Conservation (phyloP, 257 asterid genomes). For the Nicotiana knightiana region DNA sequence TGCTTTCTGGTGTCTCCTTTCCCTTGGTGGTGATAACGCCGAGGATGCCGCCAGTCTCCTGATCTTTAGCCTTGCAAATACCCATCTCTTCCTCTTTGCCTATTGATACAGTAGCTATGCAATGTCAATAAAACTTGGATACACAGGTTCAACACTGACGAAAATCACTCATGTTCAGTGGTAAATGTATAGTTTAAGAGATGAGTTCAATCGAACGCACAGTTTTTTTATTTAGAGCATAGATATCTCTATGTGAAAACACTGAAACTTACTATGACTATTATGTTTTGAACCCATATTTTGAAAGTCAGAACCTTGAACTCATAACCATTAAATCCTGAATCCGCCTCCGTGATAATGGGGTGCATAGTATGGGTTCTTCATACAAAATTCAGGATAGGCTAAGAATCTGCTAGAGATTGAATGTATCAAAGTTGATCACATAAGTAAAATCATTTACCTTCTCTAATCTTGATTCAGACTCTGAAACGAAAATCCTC, state of each 20-base stretch:
- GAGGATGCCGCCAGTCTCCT: slow-evolving; percentile 34
- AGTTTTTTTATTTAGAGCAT: not conserved
- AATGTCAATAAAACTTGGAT: not conserved
- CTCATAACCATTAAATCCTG: not conserved
- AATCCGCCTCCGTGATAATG: not conserved
- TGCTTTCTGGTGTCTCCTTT: slow-evolving; percentile 19
- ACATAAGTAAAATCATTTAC: slow-evolving; percentile 22
- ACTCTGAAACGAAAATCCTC: slow-evolving; percentile 57
- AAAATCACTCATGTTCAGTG: not conserved
- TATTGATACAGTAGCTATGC: slow-evolving; percentile 15
- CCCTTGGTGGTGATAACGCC: slow-evolving; percentile 28
- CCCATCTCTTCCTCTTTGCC: slow-evolving; percentile 61
- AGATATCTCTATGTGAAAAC: not conserved
- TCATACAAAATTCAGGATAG: not conserved
- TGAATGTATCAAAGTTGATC: slow-evolving; percentile 7
- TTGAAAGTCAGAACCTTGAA: not conserved
- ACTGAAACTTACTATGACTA: not conserved
- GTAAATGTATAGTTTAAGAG: not conserved
- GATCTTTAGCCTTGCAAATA: slow-evolving; percentile 40
- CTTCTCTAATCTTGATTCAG: slow-evolving; percentile 56
- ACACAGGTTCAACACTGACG: not conserved
- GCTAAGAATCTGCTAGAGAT: not conserved
- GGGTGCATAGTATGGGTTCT: not conserved
- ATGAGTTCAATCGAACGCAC: not conserved
- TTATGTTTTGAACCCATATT: not conserved